Conservation (phyloP, 2,329 filamentous ascomycete genomes). For the Aspergillus oerlinghausenensis region DNA sequence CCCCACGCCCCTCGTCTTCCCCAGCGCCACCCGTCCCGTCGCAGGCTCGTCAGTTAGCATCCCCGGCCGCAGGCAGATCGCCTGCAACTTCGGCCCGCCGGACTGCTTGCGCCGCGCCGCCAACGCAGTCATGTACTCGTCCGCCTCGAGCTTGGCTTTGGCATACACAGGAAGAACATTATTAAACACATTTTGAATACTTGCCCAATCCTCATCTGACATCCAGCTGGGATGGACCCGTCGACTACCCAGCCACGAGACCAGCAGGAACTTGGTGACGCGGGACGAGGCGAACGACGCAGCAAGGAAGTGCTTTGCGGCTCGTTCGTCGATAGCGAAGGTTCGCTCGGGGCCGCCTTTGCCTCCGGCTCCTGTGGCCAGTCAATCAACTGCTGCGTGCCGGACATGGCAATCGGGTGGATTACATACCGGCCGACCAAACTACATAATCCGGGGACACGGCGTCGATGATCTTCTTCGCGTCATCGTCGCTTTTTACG, state of each 20-base stretch:
- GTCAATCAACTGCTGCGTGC: background rate
- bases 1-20: conserved; percentile 43
- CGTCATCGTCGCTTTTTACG: conserved; percentile 59
- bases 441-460: conserved; percentile 44
- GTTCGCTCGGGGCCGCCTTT: conserved; percentile 50
- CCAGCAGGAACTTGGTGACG: conserved; percentile 52
- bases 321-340: conserved; percentile 50
- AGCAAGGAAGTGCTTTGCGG: conserved; percentile 52
- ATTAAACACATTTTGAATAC: conserved; percentile 44
- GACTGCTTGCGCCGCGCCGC: conserved; percentile 30
- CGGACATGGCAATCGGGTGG: background rate
- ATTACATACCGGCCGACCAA: conserved; percentile 41
- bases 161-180: conserved; percentile 49
- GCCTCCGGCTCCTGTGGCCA: conserved; percentile 47
- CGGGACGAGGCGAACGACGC: conserved; percentile 43
- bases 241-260: conserved; percentile 51
- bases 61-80: conserved; percentile 51
- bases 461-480: conserved; percentile 54
- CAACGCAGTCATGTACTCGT: conserved; percentile 50
- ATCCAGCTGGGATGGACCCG: conserved; percentile 48
- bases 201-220: conserved; percentile 44
- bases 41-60: conserved; percentile 45
- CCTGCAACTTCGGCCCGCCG: conserved; percentile 36
- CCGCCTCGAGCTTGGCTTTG: conserved; percentile 52
- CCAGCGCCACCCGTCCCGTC: conserved; percentile 45